Base-by-base conservation (phyloP, 2,329 filamentous ascomycete species). In the Claviceps citrina region DNA sequence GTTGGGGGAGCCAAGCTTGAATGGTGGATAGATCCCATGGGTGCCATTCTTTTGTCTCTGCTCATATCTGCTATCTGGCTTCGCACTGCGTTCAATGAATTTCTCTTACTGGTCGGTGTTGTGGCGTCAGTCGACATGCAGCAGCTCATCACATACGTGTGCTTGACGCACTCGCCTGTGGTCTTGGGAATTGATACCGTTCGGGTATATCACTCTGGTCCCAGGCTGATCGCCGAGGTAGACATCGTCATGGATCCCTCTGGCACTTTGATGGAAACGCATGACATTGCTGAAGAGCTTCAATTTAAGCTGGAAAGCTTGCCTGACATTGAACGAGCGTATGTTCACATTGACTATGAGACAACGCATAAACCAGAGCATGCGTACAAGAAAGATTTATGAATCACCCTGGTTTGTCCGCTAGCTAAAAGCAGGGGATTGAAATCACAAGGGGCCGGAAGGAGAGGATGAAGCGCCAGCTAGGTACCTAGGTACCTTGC, bases 311-410 rank as follows among this genome's bases (percentile, higher is more conserved):
- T 96, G 3, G 91, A 98, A 70, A 83, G 79, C 42, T 61, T 98
- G 46, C 89, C 91, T 0, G 81, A 94, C 55, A 79, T 96, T 8
- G 91, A 96, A 70, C 68, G 91, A 43, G 86, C 86, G 0, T 96
- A 95, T 56, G 91, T 96, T 16, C 91, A 98, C 58, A 87, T 95
- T 15, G 91, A 98, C 59, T 96, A 93, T 52, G 91, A 96, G 65
- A 95, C 87, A 4, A 86, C 81, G 15, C 91, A 96, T 60, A 87
- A 91, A 59, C 89, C 89, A 0, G 87, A 95, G 65, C 87, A 78
- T 51, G 63, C 64, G 12, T 66, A 63, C 44, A 78, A 77, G 64
- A 79, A 79, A 60, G 70, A 78, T 45, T 46, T 78, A 28, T 78
- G 30, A 42, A 16, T n/a, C n/a, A n/a, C n/a, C n/a, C n/a, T n/a